phyloP scores from a whole-genome alignment of 495 filamentous ascomycete species.

The Neurospora discreta region DNA sequence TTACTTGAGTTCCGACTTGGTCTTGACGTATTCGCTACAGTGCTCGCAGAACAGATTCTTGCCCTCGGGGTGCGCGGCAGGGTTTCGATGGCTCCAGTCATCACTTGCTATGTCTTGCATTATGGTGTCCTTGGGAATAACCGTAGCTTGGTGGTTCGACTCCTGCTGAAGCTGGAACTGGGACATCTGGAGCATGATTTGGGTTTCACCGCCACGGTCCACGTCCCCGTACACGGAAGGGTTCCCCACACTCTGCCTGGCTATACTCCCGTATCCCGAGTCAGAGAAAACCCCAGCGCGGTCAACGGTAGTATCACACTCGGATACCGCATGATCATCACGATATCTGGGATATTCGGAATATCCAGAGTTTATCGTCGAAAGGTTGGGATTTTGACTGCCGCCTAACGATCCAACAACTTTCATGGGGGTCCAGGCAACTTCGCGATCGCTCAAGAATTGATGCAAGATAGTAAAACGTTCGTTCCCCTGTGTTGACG shows the following conservation, averaged over 20 bases:
- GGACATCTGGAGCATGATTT: slow-evolving; percentile 23
- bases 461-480: neutral
- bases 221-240: slow-evolving; percentile 36
- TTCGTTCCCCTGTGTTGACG: neutral
- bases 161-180: slow-evolving; percentile 11
- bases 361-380: neutral
- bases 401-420: neutral
- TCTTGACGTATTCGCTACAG: slow-evolving; percentile 31
- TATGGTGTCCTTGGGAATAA: neutral
- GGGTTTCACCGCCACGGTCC: slow-evolving; percentile 26
- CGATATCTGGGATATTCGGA: slow-evolving; percentile 7
- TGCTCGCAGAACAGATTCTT: slow-evolving; percentile 16
- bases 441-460: neutral
- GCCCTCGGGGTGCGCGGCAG: slow-evolving; percentile 7
- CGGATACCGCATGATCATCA: slow-evolving; percentile 33
- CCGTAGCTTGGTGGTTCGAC: slow-evolving; percentile 5
- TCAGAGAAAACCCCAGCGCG: slow-evolving; percentile 39
- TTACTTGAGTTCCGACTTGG: slow-evolving; percentile 41
- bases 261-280: slow-evolving; percentile 51
- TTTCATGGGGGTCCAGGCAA: slow-evolving; percentile 3
- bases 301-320: slow-evolving; percentile 43
- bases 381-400: neutral
- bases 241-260: slow-evolving; percentile 29
- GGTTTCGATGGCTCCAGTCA: neutral
- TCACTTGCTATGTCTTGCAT: neutral